A percentile compares a stretch with the other conserved stretches of the same genome.
Conservation (phyloP, 805 yeast genomes). For the Nakazawaea peltata region DNA sequence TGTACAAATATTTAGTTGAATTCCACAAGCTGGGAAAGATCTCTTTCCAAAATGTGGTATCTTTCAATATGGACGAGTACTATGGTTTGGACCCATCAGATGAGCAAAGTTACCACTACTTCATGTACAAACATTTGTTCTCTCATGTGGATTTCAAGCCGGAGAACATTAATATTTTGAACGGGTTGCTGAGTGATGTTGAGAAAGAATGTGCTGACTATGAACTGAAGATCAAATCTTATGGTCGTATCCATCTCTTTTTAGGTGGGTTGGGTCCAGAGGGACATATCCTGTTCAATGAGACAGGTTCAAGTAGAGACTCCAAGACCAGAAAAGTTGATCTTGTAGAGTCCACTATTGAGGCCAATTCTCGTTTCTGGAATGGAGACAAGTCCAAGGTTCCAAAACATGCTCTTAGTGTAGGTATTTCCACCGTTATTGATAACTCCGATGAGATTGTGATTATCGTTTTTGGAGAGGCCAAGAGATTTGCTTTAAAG, state of each 20-base stretch:
- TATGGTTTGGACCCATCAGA: slow-evolving; percentile 38
- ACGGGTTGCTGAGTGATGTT: slow-evolving; percentile 40
- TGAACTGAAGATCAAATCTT: slow-evolving; percentile 37
- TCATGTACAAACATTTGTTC: slow-evolving; percentile 49
- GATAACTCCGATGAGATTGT: slow-evolving; percentile 46
- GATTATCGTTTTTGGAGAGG: slow-evolving; percentile 41
- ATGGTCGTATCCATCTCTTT: slow-evolving; percentile 45
- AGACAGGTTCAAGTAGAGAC: slow-evolving; percentile 40
- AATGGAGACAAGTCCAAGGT: slow-evolving; percentile 36
- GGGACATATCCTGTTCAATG: slow-evolving; percentile 57
- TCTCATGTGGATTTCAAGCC: slow-evolving; percentile 45
- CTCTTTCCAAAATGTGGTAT: slow-evolving; percentile 43
- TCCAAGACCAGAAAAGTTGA: slow-evolving; percentile 38
- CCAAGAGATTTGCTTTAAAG: slow-evolving; percentile 37
- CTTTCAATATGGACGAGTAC: slow-evolving; percentile 60
- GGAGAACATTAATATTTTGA: slow-evolving; percentile 43
- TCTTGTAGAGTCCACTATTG: slow-evolving; percentile 40
- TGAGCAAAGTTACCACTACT: slow-evolving; percentile 47
- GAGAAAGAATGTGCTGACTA: slow-evolving; percentile 39
- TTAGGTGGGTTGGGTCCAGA: slow-evolving; percentile 56
- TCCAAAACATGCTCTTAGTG: slow-evolving; percentile 43
- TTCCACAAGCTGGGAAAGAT: slow-evolving; percentile 34
- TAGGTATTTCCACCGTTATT: slow-evolving; percentile 50
- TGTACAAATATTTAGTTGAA: slow-evolving; percentile 36
- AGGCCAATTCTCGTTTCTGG: slow-evolving; percentile 48